These are phyloP conservation scores for Rehmannia glutinosa DNA, from an alignment of 257 asterid genomes.

Conservation along the genomic window DNA sequence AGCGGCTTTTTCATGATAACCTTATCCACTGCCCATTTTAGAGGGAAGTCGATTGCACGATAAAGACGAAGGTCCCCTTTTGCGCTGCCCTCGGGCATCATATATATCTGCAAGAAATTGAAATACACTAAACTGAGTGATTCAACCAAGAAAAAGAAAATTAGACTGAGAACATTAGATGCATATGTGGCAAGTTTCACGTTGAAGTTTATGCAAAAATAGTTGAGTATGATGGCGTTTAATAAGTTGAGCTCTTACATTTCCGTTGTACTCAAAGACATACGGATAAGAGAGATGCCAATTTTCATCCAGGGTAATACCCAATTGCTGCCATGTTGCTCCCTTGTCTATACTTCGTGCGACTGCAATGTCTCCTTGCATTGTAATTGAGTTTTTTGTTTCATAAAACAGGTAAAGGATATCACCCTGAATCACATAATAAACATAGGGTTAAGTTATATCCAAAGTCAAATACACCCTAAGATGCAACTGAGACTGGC, in stretches of 20 bases:
- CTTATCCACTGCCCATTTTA: constrained; percentile 67
- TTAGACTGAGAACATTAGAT: neutral
- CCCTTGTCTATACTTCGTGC: constrained; percentile 79
- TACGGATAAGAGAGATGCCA: constrained; percentile 99
- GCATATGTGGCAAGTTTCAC: neutral
- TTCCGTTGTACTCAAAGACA: constrained; percentile 77
- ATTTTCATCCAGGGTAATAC: constrained; percentile 83
- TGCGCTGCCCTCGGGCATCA: constrained; percentile 91
- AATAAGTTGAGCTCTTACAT: constrained; percentile 43
- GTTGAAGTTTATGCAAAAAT: neutral
- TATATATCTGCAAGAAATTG: constrained; percentile 56
- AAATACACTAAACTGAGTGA: neutral
- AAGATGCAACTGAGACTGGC: neutral
- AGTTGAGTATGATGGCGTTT: neutral
- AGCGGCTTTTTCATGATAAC: constrained; percentile 66
- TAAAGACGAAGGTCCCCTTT: constrained; percentile 96
- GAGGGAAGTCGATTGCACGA: constrained; percentile 76
- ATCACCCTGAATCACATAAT: constrained; percentile 56
- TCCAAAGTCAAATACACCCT: neutral
- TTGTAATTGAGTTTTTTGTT: constrained; percentile 79
- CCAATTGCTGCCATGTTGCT: constrained; percentile 90
- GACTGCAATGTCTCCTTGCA: constrained; percentile 98
- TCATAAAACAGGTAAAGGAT: constrained; percentile 71
- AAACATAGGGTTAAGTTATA: constrained; percentile 21
- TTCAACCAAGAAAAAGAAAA: neutral